Conservation (phyloP, 2,329 filamentous ascomycete genomes). For the Lachnellula willkommii region DNA sequence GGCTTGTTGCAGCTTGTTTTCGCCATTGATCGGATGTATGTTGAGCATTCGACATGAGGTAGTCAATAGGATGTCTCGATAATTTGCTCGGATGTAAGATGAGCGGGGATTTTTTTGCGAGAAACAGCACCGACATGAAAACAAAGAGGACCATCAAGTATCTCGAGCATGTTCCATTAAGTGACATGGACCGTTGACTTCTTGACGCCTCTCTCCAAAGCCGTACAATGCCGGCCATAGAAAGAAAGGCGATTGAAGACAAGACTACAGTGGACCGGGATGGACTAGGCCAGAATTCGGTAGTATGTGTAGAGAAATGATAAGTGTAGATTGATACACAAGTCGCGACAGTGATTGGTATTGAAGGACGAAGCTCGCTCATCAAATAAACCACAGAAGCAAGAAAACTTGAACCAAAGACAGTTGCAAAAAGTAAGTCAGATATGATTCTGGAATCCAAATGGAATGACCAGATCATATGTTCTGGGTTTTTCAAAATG, state of each 20-base stretch:
- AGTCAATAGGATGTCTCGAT: conserved; percentile 11
- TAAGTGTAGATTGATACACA: conserved; percentile 7
- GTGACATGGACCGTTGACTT: conserved; percentile 1
- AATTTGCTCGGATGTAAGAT: background rate
- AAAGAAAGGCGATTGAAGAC: background rate
- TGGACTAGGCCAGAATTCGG: background rate
- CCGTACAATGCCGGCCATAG: conserved; percentile 5
- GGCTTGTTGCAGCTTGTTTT: conserved; percentile 13
- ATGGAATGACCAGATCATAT: conserved; percentile 5
- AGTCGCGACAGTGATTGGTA: conserved; percentile 1
- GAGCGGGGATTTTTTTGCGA: background rate
- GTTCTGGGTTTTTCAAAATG: conserved; percentile 1
- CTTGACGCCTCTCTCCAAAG: conserved; percentile 5
- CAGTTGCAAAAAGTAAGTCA: conserved; percentile 2
- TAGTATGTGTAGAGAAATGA: background rate
- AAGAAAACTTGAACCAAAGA: conserved; percentile 8
- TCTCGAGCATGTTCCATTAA: conserved; percentile 1
- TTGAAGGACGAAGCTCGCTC: conserved; percentile 7
- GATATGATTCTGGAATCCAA: background rate
- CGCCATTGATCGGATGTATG: conserved; percentile 6
- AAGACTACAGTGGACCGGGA: background rate
- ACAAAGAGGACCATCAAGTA: conserved; percentile 1
- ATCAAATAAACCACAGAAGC: conserved; percentile 6
- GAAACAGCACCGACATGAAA: background rate
- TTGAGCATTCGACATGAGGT: conserved; percentile 10